Conservation (phyloP, 2,329 filamentous ascomycete species). For the Teratosphaeria destructans region DNA sequence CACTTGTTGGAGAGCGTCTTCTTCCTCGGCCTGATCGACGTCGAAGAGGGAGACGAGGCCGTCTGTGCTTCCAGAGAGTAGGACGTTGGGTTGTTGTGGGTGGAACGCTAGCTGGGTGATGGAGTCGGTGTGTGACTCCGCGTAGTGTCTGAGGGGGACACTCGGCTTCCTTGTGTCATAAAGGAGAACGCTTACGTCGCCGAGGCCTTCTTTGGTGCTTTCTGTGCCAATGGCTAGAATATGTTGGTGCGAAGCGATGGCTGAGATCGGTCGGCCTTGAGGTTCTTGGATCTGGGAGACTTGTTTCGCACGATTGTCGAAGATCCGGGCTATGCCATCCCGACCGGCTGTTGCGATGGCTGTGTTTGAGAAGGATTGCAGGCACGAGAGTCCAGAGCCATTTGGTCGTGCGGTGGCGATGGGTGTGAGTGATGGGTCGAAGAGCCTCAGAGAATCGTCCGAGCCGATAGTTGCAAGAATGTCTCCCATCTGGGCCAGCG, state of each 20-base stretch:
- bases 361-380: constrained; percentile 36
- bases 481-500: constrained; percentile 35
- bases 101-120: constrained; percentile 46
- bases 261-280: constrained; percentile 36
- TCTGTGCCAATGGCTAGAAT: constrained; percentile 65
- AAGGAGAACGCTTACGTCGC: constrained; percentile 28
- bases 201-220: constrained; percentile 27
- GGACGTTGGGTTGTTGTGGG: constrained; percentile 42
- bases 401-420: constrained; percentile 41
- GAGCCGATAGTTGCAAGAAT: constrained; percentile 55
- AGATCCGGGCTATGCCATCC: constrained; percentile 49
- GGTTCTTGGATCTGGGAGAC: constrained; percentile 26
- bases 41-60: constrained; percentile 71
- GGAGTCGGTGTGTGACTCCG: constrained; percentile 46
- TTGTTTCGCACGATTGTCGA: constrained; percentile 15
- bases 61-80: constrained; percentile 70
- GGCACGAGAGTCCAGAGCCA: constrained; percentile 54
- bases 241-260: constrained; percentile 53
- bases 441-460: constrained; percentile 57
- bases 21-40: constrained; percentile 58
- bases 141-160: constrained; percentile 29
- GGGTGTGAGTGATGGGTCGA: constrained; percentile 49
- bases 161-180: constrained; percentile 32
- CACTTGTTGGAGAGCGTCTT: constrained; percentile 66
- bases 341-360: constrained; percentile 60